These are phyloP conservation scores for Phaeoacremonium minimum DNA, from an alignment of 2,329 filamentous ascomycete genomes.

Conservation along the genomic window DNA sequence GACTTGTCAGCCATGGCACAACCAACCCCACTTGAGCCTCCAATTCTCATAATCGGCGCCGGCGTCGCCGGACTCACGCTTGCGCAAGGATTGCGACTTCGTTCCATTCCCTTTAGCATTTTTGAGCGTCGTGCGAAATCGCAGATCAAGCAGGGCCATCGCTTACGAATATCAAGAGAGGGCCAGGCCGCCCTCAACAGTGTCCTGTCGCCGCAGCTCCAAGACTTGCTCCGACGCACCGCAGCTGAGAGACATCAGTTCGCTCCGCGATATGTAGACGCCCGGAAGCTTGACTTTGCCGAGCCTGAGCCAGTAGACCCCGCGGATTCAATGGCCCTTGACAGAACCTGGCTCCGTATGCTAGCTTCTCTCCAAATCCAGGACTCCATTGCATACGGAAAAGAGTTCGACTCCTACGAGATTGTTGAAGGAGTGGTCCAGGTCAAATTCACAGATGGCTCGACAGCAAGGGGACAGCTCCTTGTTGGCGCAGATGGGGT, in stretches of 20 bases:
- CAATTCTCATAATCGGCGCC: constrained; percentile 34
- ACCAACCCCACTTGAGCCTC: constrained; percentile 3
- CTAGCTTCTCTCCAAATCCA: constrained; percentile 17
- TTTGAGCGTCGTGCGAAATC: constrained; percentile 19
- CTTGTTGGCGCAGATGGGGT: constrained; percentile 25
- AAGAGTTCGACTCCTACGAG: constrained; percentile 19
- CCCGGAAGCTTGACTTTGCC: constrained; percentile 15
- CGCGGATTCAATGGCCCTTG: constrained; percentile 15
- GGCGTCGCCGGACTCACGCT: constrained; percentile 38
- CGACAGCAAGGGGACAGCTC: constrained; percentile 14
- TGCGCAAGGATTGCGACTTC: constrained; percentile 21
- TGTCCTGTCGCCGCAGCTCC: constrained; percentile 17
- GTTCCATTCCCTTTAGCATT: constrained; percentile 20
- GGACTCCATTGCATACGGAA: constrained; percentile 22
- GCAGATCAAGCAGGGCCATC: constrained; percentile 18
- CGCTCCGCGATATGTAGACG: constrained; percentile 21
- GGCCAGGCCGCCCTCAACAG: constrained; percentile 16
- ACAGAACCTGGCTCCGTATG: constrained; percentile 23
- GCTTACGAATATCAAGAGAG: constrained; percentile 21
- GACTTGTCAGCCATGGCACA: constrained; percentile 1
- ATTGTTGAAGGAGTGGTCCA: constrained; percentile 11
- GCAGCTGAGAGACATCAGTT: constrained; percentile 13
- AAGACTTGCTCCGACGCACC: constrained; percentile 13
- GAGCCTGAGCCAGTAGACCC: constrained; percentile 10
- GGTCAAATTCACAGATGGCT: constrained; percentile 20